Conservation (phyloP, 768 basidiomycete species). For the Suillus bovinus region DNA sequence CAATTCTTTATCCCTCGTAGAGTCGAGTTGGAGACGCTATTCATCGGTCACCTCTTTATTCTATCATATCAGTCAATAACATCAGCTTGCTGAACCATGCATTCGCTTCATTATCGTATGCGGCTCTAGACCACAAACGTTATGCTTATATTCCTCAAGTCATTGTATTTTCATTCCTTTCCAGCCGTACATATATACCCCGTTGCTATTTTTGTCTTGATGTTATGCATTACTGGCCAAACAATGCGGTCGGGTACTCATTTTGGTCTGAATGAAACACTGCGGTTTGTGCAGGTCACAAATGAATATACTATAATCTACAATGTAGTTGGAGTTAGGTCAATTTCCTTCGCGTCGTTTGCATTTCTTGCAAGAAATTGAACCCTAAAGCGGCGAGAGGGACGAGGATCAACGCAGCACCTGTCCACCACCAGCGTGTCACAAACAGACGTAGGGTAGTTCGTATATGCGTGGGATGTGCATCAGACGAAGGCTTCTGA, state of each 20-base stretch:
- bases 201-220: constrained; percentile 6
- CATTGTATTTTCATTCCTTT: background rate
- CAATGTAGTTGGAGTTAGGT: background rate
- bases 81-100: constrained; percentile 34
- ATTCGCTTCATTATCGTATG: constrained; percentile 17
- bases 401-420: constrained; percentile 17
- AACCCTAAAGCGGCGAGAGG: constrained; percentile 22
- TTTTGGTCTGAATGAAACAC: background rate
- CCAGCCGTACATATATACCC: background rate
- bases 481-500: background rate
- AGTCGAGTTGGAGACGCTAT: background rate
- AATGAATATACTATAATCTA: constrained; percentile 1
- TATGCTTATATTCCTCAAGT: constrained; percentile 7
- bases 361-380: constrained; percentile 20
- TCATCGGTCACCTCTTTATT: background rate
- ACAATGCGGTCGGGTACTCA: background rate
- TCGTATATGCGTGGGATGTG: background rate
- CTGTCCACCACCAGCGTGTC: constrained; percentile 14
- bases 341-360: background rate
- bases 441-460: background rate
- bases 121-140: constrained; percentile 3
- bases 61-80: constrained; percentile 2
- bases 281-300: constrained; percentile 5
- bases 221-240: background rate
- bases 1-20: background rate